Conservation (phyloP, 257 asterid species). For the Eustoma russellianum region DNA sequence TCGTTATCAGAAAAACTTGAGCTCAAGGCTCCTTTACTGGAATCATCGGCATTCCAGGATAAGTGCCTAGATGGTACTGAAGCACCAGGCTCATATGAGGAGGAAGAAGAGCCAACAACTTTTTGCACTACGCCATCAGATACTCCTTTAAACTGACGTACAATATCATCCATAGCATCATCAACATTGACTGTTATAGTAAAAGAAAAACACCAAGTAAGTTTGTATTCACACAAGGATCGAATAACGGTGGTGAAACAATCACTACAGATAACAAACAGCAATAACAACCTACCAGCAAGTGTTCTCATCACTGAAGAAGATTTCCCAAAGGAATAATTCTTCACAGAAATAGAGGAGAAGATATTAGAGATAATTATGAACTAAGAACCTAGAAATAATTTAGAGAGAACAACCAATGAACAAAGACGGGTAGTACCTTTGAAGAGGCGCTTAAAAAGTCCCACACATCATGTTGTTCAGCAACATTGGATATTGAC, state of each 20-base stretch:
- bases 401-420: slow-evolving; percentile 8
- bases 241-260: neutral
- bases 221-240: neutral
- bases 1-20: slow-evolving; percentile 76
- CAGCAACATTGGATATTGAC: slow-evolving; percentile 96
- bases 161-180: slow-evolving; percentile 97
- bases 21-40: slow-evolving; percentile 34
- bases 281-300: slow-evolving; percentile 58
- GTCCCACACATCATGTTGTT: slow-evolving; percentile 99
- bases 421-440: slow-evolving; percentile 31
- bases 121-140: slow-evolving; percentile 77
- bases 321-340: slow-evolving; percentile 92
- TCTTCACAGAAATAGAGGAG: slow-evolving; percentile 41
- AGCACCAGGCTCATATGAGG: slow-evolving; percentile 37
- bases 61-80: slow-evolving; percentile 38
- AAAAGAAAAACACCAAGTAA: slow-evolving; percentile 8
- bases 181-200: slow-evolving; percentile 77
- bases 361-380: slow-evolving; percentile 22
- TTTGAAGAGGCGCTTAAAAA: slow-evolving; percentile 88
- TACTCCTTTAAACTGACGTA: slow-evolving; percentile 96
- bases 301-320: slow-evolving; percentile 86
- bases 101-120: slow-evolving; percentile 55
- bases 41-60: slow-evolving; percentile 72
- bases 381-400: slow-evolving; percentile 6
- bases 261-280: slow-evolving; percentile 6